Evolutionary conservation across 129 eudicot species (phyloP).

Genomic region (Lactuca sativa): DNA sequence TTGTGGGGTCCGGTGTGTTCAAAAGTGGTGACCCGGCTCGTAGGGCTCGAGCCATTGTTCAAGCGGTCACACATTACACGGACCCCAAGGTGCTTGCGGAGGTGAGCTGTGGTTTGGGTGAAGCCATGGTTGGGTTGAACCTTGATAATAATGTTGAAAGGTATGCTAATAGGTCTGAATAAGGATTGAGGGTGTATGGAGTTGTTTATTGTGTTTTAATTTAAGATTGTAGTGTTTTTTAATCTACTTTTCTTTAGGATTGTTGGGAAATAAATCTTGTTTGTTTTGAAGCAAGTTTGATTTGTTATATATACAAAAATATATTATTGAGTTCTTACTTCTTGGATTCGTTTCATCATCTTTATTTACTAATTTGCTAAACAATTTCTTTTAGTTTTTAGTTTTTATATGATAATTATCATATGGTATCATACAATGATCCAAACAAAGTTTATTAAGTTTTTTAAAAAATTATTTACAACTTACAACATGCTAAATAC

Average conservation of each 20-base stretch:
- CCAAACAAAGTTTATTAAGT: too few relatives aligned
- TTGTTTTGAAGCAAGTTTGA: neutral
- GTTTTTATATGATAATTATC: too few relatives aligned
- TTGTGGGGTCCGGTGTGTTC: constrained; percentile 53
- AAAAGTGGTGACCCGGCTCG: constrained; percentile 64
- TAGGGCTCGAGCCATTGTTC: constrained; percentile 79
- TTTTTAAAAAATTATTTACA: too few relatives aligned
- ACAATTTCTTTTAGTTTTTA: too few relatives aligned
- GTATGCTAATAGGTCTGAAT: constrained; percentile 80
- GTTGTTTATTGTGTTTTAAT: neutral
- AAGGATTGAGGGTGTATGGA: constrained; percentile 15
- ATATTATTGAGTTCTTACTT: neutral
- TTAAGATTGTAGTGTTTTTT: neutral
- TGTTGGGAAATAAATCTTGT: constrained; percentile 14
- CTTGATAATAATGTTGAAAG: constrained; percentile 83
- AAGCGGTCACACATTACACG: constrained; percentile 84
- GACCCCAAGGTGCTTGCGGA: constrained; percentile 77
- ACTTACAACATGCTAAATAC: too few relatives aligned
- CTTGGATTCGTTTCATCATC: too few relatives aligned
- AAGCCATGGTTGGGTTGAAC: constrained; percentile 90
- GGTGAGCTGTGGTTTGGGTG: constrained; percentile 82
- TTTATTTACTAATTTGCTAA: too few relatives aligned
- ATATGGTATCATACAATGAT: too few relatives aligned
- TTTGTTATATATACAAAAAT: constrained; percentile 1
- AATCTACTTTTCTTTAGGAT: constrained; percentile 11